Base-by-base conservation (phyloP, 768 basidiomycete genomes). In the Hysterangium stoloniferum region DNA sequence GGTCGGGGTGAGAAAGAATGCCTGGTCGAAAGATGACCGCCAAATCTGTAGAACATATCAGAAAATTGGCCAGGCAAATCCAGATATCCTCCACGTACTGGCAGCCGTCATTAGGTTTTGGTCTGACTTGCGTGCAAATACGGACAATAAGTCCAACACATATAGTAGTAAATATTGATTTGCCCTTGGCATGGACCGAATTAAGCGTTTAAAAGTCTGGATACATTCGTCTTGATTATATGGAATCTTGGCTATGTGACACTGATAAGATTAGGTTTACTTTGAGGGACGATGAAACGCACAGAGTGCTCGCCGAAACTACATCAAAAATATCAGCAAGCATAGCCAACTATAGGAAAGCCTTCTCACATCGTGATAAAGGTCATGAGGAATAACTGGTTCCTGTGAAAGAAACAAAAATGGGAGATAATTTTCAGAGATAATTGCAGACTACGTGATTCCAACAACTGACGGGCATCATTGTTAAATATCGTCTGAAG, bases 1-100 rank as follows among this genome's bases (percentile, higher is more conserved):
- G 92, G 20, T 74, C 67, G 2, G 92, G 87, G 63, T 93, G 90
- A 7, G 90, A 87, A 53, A 99, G 82, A 4, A 99, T 71, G 15
- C 94, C 96, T 0, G 96, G 96, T 52, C 93, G 87, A 68, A 99
- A 99, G 57, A 98, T 95, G 40, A 95, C 86, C 15, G 95, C 96
- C 17, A 99, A 81, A 68, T 99, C 95, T 91, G 62, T 22, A 24
- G 8, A 52, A 34, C 22, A 49, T 20, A n/a, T 47, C 48, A 29
- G 42, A 52, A 5, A 35, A 36, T 27, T 4, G 11, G 37, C 7
- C 19, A 22, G 41, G n/a, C 36, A 28, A 22, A 27, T 17, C 17
- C n/a, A 20, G 35, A 48, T 27, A 19, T 9, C 24, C 45, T 7
- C 24, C 29, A 78, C 87, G 58, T 57, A 96, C 93, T 97, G 52